Conservation (phyloP, 495 filamentous ascomycete species). For the Talaromyces thailandensis region DNA sequence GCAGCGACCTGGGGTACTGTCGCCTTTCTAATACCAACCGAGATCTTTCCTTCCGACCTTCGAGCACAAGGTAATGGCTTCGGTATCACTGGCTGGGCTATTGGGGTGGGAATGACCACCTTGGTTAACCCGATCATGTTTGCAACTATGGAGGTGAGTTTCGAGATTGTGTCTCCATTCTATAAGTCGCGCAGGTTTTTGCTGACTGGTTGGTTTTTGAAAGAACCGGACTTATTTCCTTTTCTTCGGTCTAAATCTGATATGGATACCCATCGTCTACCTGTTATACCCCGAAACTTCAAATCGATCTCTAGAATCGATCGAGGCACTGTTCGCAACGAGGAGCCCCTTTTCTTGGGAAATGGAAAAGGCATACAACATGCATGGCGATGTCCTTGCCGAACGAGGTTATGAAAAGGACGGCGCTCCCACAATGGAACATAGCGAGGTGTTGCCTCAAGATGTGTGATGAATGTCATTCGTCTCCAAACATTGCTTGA, state of each 20-base stretch:
- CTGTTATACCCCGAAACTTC: slow-evolving; percentile 52
- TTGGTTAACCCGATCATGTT: slow-evolving; percentile 46
- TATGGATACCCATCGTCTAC: slow-evolving; percentile 43
- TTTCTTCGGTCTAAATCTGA: slow-evolving; percentile 43
- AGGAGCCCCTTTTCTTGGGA: slow-evolving; percentile 27
- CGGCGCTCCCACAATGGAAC: background rate
- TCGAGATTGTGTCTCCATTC: background rate
- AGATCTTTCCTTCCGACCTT: slow-evolving; percentile 44
- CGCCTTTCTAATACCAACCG: slow-evolving; percentile 43
- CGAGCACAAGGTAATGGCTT: slow-evolving; percentile 48
- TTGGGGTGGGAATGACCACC: slow-evolving; percentile 46
- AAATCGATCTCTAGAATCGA: slow-evolving; percentile 50
- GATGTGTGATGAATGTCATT: background rate
- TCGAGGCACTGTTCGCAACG: slow-evolving; percentile 42
- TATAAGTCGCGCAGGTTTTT: background rate
- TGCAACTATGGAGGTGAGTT: slow-evolving; percentile 22
- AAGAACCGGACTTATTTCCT: slow-evolving; percentile 43
- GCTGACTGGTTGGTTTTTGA: background rate
- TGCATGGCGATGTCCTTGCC: slow-evolving; percentile 24
- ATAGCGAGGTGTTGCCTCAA: background rate
- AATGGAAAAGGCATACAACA: slow-evolving; percentile 28
- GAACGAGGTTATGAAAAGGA: slow-evolving; percentile 8
- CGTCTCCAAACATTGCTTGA: background rate
- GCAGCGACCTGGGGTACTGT: slow-evolving; percentile 48
- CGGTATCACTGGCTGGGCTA: slow-evolving; percentile 48